These are phyloP conservation scores for Trichophyton benhamiae DNA, from an alignment of 2,329 filamentous ascomycete genomes.

Conservation along the genomic window DNA sequence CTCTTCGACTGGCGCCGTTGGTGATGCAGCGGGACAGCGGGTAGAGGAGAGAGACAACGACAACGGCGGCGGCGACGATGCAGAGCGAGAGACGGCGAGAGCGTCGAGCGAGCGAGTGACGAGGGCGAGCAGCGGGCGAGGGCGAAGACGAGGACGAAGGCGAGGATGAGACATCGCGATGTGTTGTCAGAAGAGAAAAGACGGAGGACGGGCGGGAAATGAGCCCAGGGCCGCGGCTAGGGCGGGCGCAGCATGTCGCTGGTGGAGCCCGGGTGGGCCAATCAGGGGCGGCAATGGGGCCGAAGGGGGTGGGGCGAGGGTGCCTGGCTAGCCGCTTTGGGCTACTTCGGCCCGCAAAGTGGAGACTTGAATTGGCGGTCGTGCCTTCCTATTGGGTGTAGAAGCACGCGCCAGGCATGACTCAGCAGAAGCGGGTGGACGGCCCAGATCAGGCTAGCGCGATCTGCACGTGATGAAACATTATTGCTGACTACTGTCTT, in stretches of 20 bases:
- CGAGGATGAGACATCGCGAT: neutral
- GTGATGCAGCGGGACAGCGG: neutral
- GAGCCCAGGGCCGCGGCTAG: conserved; percentile 1
- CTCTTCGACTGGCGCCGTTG: neutral
- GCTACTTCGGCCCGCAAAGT: neutral
- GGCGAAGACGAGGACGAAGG: neutral
- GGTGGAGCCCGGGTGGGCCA: neutral
- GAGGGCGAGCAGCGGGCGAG: neutral
- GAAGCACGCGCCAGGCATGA: neutral
- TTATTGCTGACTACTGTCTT: no score
- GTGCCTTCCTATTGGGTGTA: neutral
- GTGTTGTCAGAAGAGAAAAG: no score
- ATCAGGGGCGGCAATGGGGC: neutral
- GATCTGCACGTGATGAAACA: neutral
- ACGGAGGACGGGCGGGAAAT: neutral
- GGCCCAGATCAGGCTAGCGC: neutral
- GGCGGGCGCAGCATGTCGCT: neutral
- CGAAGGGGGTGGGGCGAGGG: neutral
- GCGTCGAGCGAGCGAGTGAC: neutral
- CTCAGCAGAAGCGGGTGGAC: neutral
- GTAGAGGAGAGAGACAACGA: neutral
- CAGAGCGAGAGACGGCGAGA: neutral
- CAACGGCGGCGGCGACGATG: neutral
- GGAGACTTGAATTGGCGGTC: neutral
- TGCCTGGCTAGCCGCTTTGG: neutral